These are phyloP conservation scores for Coemansia sp. DNA, from an alignment of 192 early-diverging fungal genomes.

Conservation along the genomic window DNA sequence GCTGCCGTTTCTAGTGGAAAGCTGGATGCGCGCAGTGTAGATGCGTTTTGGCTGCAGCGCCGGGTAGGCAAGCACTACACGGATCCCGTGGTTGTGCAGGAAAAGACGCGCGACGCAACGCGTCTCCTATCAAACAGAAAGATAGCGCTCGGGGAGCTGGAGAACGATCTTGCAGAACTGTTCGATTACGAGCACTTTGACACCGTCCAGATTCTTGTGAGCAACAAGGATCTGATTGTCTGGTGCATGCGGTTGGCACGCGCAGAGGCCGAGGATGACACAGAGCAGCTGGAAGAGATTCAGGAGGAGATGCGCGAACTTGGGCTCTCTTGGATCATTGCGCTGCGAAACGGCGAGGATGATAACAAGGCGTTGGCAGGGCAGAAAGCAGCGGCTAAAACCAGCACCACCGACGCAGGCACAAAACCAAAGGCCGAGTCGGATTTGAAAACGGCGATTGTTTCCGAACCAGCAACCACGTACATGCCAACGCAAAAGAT, in stretches of 20 bases:
- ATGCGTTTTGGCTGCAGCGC: constrained; percentile 98
- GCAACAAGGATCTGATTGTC: constrained; percentile 84
- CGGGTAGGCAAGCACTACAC: constrained; percentile 76
- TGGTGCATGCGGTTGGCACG: constrained; percentile 89
- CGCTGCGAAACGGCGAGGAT: constrained; percentile 48
- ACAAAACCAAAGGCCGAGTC: constrained; percentile 2
- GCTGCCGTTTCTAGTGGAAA: not conserved
- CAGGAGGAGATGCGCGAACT: constrained; percentile 70
- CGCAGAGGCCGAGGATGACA: constrained; percentile 58
- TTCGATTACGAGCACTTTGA: constrained; percentile 98
- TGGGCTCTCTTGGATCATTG: constrained; percentile 73
- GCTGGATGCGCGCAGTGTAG: constrained; percentile 78
- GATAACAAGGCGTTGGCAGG: constrained; percentile 42
- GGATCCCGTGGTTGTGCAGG: constrained; percentile 85
- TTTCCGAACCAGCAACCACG: constrained; percentile 9
- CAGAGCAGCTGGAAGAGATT: constrained; percentile 58
- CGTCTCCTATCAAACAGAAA: constrained; percentile 68
- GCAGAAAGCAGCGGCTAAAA: not conserved
- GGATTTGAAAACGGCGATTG: not conserved
- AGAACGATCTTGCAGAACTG: constrained; percentile 95
- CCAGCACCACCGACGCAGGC: not conserved
- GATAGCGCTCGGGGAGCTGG: constrained; percentile 76
- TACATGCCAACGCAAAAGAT: constrained; percentile 42
- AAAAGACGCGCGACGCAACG: constrained; percentile 79
- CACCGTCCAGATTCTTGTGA: constrained; percentile 84